Percentiles rank a stretch among this genome's conserved stretches.
Conservation (phyloP, 1,284 basidiomycete species). For the Trichosporon ovoides region DNA sequence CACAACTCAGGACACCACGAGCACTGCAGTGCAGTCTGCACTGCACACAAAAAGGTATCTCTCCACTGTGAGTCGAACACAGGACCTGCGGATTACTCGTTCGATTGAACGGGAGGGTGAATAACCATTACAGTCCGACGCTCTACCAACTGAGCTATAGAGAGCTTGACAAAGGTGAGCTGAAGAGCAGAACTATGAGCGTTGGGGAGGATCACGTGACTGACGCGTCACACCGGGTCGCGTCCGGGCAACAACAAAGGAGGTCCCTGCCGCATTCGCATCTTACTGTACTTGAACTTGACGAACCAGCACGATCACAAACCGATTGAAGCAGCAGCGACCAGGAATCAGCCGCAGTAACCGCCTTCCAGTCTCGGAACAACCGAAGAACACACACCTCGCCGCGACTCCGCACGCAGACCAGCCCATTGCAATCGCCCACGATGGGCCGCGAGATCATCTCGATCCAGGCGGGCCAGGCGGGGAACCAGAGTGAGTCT, state of each 20-base stretch:
- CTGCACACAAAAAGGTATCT: conserved; percentile 5
- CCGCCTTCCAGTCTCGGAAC: neutral
- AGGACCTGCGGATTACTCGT: conserved; percentile 1
- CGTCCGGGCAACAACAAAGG: neutral
- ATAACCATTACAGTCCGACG: conserved; percentile 5
- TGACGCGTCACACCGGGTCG: neutral
- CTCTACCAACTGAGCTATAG: conserved; percentile 7
- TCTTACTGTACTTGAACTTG: neutral
- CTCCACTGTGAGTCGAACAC: conserved; percentile 7
- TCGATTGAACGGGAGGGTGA: neutral
- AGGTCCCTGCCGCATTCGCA: neutral
- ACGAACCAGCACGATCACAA: neutral
- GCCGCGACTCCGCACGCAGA: neutral
- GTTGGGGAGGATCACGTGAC: neutral
- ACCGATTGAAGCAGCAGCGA: neutral
- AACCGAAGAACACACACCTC: neutral
- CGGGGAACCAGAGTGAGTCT: conserved; percentile 82
- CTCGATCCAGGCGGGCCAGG: conserved; percentile 70
- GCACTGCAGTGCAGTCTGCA: too few relatives aligned
- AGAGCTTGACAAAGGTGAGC: neutral
- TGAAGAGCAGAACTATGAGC: neutral
- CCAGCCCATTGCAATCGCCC: neutral
- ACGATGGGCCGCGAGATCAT: conserved; percentile 50
- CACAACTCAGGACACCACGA: too few relatives aligned
- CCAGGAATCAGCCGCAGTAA: neutral